A percentile compares a stretch with the other conserved stretches of the same genome.
Evolutionary conservation across 352 stramenopile genomes (phyloP).

Genomic region (Globisporangium canariense): DNA sequence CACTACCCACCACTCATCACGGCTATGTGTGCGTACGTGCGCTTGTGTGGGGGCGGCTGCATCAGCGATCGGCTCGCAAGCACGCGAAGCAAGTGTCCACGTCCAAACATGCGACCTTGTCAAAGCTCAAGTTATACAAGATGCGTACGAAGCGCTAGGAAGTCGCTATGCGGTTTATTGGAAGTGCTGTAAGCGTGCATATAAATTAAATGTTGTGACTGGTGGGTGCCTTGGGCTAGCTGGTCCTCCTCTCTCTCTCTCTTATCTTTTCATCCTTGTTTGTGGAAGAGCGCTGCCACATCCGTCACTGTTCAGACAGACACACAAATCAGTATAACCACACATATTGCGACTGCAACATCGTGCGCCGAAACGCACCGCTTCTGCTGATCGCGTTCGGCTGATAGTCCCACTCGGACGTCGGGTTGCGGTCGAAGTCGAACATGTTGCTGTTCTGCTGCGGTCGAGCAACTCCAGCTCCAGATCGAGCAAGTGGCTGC

Average conservation of each 20-base stretch:
- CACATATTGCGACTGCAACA: background rate
- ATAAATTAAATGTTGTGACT: background rate
- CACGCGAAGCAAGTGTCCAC: too few species aligned
- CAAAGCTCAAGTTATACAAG: too few species aligned
- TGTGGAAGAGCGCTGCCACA: conserved; percentile 47
- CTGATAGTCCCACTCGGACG: conserved; percentile 61
- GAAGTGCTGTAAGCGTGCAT: background rate
- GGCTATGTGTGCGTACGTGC: background rate
- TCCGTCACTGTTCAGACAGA: conserved; percentile 36
- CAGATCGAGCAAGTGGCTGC: conserved; percentile 7
- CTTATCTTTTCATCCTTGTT: background rate
- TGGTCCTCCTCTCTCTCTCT: too few species aligned
- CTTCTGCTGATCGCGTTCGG: conserved; percentile 38
- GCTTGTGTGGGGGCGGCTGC: background rate
- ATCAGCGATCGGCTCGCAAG: background rate
- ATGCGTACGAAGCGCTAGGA: too few species aligned
- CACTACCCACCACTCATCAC: background rate
- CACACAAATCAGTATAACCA: conserved; percentile 5
- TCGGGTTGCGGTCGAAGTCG: conserved; percentile 55
- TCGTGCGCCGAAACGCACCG: conserved; percentile 28
- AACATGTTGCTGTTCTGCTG: conserved; percentile 21
- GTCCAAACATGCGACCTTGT: too few species aligned
- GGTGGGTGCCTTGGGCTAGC: too few species aligned
- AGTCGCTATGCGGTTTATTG: too few species aligned
- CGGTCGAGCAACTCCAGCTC: background rate